phyloP scores from a whole-genome alignment of 2,329 filamentous ascomycete genomes.

The Aspergillus alliaceus region DNA sequence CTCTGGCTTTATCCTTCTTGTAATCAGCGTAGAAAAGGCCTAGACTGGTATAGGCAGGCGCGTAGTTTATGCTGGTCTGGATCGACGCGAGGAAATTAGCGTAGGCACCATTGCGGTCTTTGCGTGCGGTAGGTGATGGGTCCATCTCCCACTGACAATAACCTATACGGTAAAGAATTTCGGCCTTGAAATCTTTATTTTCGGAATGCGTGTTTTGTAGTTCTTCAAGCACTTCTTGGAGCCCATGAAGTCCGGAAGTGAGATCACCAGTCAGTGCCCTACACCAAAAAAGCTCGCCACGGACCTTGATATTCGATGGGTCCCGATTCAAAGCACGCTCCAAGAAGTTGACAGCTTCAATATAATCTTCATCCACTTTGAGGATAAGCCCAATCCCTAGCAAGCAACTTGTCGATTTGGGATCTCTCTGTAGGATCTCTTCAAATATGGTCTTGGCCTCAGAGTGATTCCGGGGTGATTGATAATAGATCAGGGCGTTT shows the following conservation, averaged over 20 bases:
- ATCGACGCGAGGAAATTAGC: slow-evolving; percentile 78
- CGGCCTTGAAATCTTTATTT: slow-evolving; percentile 72
- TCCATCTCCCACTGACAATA: slow-evolving; percentile 85
- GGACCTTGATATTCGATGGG: slow-evolving; percentile 71
- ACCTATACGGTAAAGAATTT: slow-evolving; percentile 83
- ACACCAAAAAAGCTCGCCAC: slow-evolving; percentile 88
- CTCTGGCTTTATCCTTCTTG: slow-evolving; percentile 79
- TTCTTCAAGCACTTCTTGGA: slow-evolving; percentile 68
- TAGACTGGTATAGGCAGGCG: slow-evolving; percentile 86
- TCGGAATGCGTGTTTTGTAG: slow-evolving; percentile 63
- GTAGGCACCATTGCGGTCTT: slow-evolving; percentile 79
- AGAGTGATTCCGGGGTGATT: slow-evolving; percentile 82
- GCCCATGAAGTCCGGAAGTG: slow-evolving; percentile 63
- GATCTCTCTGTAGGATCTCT: slow-evolving; percentile 72
- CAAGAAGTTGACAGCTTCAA: slow-evolving; percentile 77
- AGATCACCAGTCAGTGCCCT: slow-evolving; percentile 80
- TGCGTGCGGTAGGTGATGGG: slow-evolving; percentile 70
- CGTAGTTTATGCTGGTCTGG: slow-evolving; percentile 82
- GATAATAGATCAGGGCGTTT: slow-evolving; percentile 86
- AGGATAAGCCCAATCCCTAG: slow-evolving; percentile 89
- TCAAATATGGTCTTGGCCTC: slow-evolving; percentile 89
- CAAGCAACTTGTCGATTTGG: slow-evolving; percentile 74
- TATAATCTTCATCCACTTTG: slow-evolving; percentile 88
- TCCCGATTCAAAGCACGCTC: slow-evolving; percentile 73
- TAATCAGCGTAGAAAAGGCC: slow-evolving; percentile 92